These are phyloP conservation scores for Alternaria hordeiaustralica DNA, from an alignment of 2,329 filamentous ascomycete genomes.

Conservation along the genomic window DNA sequence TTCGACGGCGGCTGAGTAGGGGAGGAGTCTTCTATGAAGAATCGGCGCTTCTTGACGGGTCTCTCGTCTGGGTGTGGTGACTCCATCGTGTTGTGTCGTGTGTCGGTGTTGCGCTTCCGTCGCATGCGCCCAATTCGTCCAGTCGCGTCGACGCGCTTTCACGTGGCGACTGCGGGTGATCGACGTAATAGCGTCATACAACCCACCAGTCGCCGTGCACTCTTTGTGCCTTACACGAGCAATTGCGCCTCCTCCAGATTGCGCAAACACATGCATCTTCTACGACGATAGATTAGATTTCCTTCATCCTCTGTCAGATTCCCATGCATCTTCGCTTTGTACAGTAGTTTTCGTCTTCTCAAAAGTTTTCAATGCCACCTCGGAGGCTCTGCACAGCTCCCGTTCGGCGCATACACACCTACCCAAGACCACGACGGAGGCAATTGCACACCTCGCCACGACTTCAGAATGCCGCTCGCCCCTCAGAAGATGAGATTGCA, in stretches of 20 bases:
- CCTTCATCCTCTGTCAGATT: neutral
- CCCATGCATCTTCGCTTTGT: slow-evolving; percentile 12
- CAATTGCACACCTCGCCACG: slow-evolving; percentile 32
- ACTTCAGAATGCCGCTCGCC: slow-evolving; percentile 26
- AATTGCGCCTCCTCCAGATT: neutral
- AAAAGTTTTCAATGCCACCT: slow-evolving; percentile 34
- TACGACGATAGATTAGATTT: neutral
- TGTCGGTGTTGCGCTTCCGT: neutral
- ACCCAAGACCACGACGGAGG: slow-evolving; percentile 14
- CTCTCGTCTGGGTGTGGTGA: slow-evolving; percentile 57
- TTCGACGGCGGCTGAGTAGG: slow-evolving; percentile 24
- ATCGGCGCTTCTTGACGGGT: slow-evolving; percentile 67
- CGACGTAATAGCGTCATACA: slow-evolving; percentile 38
- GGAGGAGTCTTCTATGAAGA: slow-evolving; percentile 63
- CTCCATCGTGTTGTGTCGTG: slow-evolving; percentile 38
- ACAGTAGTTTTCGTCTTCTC: neutral
- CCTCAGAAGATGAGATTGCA: slow-evolving; percentile 57
- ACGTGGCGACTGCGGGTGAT: slow-evolving; percentile 32
- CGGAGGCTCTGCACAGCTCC: slow-evolving; percentile 27
- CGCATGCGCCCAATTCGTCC: slow-evolving; percentile 9
- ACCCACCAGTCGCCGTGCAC: slow-evolving; percentile 16
- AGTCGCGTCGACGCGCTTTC: slow-evolving; percentile 44
- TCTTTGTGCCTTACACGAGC: slow-evolving; percentile 18
- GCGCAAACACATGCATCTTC: neutral
- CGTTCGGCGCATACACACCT: slow-evolving; percentile 20